Conservation (phyloP, 768 basidiomycete genomes). For the Collybia mongolica region DNA sequence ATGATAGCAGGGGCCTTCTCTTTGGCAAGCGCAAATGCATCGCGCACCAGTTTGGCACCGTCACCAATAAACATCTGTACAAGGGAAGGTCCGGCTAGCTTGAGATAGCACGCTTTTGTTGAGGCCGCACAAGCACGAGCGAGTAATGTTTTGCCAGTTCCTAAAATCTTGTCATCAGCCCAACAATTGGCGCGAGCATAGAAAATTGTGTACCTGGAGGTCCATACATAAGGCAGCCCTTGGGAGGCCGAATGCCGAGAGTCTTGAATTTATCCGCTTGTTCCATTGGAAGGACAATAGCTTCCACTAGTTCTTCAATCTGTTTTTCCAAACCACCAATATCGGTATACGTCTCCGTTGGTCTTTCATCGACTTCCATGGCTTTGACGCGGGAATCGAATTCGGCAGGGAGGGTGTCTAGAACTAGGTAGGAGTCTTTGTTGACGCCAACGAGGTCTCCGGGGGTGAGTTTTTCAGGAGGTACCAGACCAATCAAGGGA, state of each 20-base stretch:
- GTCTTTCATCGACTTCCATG: constrained; percentile 99
- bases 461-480: constrained; percentile 85
- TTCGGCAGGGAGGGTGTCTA: constrained; percentile 94
- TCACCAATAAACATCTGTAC: constrained; percentile 99
- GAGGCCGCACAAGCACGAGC: constrained; percentile 98
- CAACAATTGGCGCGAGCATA: background rate
- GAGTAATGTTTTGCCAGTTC: constrained; percentile 96
- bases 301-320: constrained; percentile 97
- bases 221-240: constrained; percentile 98
- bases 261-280: constrained; percentile 98
- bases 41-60: constrained; percentile 97
- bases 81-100: constrained; percentile 94
- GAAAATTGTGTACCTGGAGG: constrained; percentile 73
- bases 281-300: constrained; percentile 98
- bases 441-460: constrained; percentile 97
- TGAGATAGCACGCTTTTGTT: constrained; percentile 97
- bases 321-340: constrained; percentile 99
- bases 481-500: constrained; percentile 95
- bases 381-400: constrained; percentile 98
- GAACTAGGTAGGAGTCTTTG: constrained; percentile 97
- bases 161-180: constrained; percentile 21
- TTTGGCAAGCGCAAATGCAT: constrained; percentile 97
- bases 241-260: constrained; percentile 95
- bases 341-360: constrained; percentile 96
- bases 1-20: constrained; percentile 99